Conservation (phyloP, 768 basidiomycete genomes). For the Lenzites betulinus region DNA sequence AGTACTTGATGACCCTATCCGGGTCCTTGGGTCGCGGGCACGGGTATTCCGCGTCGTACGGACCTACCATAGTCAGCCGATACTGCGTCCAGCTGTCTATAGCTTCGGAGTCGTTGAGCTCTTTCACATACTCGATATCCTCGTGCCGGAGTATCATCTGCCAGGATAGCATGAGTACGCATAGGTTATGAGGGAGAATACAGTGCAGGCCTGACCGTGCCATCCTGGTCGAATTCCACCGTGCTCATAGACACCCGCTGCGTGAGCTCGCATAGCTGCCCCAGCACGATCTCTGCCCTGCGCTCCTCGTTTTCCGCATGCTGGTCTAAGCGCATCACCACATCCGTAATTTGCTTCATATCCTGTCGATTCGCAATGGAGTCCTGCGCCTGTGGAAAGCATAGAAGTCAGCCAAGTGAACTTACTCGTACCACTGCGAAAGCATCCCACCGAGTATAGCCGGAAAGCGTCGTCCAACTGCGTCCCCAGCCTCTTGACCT, state of each 20-base stretch:
- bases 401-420: not conserved
- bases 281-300: not conserved
- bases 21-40: not conserved
- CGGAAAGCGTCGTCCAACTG: not conserved
- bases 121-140: not conserved
- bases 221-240: not conserved
- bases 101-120: too few relatives aligned
- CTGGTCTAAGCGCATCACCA: not conserved
- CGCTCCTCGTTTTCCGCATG: not conserved
- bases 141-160: conserved; percentile 4
- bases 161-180: not conserved
- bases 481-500: not conserved
- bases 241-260: not conserved
- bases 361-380: not conserved
- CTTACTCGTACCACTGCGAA: not conserved
- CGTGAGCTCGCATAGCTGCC: not conserved
- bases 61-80: too few relatives aligned
- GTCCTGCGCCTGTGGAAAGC: not conserved
- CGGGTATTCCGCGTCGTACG: not conserved
- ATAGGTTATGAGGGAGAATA: not conserved
- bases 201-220: not conserved
- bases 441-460: not conserved
- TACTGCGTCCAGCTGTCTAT: too few relatives aligned
- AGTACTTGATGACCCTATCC: not conserved
- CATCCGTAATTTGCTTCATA: not conserved